phyloP scores from a whole-genome alignment of 495 filamentous ascomycete species.

The Daldinia decipiens region DNA sequence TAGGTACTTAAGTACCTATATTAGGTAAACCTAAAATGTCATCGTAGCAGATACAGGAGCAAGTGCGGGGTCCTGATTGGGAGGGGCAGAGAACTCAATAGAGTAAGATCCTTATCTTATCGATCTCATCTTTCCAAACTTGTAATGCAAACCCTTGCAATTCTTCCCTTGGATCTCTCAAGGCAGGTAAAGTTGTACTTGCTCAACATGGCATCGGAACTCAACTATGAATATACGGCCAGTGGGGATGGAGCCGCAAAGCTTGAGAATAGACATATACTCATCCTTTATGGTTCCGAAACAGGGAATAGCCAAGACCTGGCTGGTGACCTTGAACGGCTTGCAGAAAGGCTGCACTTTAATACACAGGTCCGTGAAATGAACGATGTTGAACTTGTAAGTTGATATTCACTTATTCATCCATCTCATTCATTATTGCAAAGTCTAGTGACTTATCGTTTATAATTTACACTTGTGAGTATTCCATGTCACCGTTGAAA shows the following conservation, averaged over 20 bases:
- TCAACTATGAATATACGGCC: constrained; percentile 14
- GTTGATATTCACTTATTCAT: constrained; percentile 45
- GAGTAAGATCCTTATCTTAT: constrained; percentile 37
- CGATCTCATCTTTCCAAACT: constrained; percentile 37
- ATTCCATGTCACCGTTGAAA: not conserved
- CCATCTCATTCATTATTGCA: constrained; percentile 3
- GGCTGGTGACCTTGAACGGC: constrained; percentile 80
- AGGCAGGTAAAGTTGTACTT: not conserved
- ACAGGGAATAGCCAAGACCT: constrained; percentile 92
- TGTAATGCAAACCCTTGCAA: constrained; percentile 20
- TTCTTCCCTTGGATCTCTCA: constrained; percentile 1
- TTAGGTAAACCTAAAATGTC: not conserved
- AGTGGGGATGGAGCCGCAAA: constrained; percentile 17
- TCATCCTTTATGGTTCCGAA: constrained; percentile 93
- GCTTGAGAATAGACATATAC: constrained; percentile 64
- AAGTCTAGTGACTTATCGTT: not conserved
- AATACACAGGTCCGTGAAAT: constrained; percentile 76
- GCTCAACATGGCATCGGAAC: constrained; percentile 36
- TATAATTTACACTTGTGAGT: not conserved
- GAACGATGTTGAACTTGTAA: constrained; percentile 78
- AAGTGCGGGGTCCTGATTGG: constrained; percentile 5
- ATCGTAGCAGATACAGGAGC: not conserved
- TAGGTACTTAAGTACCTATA: not conserved
- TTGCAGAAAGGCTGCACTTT: constrained; percentile 80
- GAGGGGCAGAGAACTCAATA: constrained; percentile 8